phyloP scores from a whole-genome alignment of 1,284 basidiomycete species.

The Malassezia pachydermatis region DNA sequence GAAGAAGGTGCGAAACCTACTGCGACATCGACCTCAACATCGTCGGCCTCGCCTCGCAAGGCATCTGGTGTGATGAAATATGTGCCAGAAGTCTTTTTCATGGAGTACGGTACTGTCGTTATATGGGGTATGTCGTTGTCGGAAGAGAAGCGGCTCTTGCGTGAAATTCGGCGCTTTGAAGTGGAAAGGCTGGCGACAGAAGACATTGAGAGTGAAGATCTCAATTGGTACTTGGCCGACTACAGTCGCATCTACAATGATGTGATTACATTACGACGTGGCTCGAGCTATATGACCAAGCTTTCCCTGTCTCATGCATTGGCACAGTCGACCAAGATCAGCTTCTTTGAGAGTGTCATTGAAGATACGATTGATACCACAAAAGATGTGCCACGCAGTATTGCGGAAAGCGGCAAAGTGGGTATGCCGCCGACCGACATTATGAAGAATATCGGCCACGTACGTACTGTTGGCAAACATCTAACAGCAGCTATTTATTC shows the following conservation, averaged over 20 bases:
- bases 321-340: conserved; percentile 88
- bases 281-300: conserved; percentile 95
- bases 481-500: conserved; percentile 60
- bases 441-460: conserved; percentile 82
- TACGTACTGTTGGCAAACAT: too few relatives aligned
- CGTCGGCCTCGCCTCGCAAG: conserved; percentile 27
- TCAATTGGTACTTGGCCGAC: conserved; percentile 93
- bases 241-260: conserved; percentile 84
- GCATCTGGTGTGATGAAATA: conserved; percentile 9
- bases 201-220: conserved; percentile 73
- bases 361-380: conserved; percentile 89
- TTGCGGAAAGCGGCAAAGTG: conserved; percentile 88
- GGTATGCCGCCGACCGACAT: conserved; percentile 61
- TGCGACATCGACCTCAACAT: conserved; percentile 16
- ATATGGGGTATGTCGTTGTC: conserved; percentile 93
- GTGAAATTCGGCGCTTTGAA: conserved; percentile 70
- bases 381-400: conserved; percentile 85
- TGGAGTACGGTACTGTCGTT: conserved; percentile 81
- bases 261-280: conserved; percentile 85
- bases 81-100: conserved; percentile 58
- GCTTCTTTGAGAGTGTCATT: conserved; percentile 66
- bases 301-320: conserved; percentile 86
- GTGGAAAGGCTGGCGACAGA: conserved; percentile 61
- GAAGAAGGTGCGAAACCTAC: background rate
- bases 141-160: conserved; percentile 84